Percentiles rank a stretch among this genome's conserved stretches.
phyloP scores from a whole-genome alignment of 768 basidiomycete genomes.

The Boletus huronensis region DNA sequence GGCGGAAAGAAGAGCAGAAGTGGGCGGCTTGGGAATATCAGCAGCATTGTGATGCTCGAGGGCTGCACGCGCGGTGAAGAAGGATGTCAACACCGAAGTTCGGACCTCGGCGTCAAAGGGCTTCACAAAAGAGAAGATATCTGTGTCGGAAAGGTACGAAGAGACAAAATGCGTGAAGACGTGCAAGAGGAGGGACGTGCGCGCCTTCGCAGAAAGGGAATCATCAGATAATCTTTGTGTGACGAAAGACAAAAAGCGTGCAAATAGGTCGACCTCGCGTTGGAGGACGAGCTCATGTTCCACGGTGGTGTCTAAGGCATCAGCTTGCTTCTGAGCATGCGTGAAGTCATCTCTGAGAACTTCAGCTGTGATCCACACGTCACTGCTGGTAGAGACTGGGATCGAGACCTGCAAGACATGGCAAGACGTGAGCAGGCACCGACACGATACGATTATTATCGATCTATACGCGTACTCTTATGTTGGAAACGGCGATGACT shows the following conservation, averaged over 20 bases:
- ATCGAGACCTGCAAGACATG: slow-evolving; percentile 61
- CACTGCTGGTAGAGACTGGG: slow-evolving; percentile 74
- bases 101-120: slow-evolving; percentile 72
- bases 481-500: slow-evolving; percentile 29
- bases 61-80: slow-evolving; percentile 71
- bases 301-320: slow-evolving; percentile 51
- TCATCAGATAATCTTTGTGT: slow-evolving; percentile 59
- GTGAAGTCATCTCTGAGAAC: slow-evolving; percentile 86
- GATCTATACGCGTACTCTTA: slow-evolving; percentile 33
- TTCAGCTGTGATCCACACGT: slow-evolving; percentile 93
- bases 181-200: slow-evolving; percentile 66
- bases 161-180: slow-evolving; percentile 76
- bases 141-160: slow-evolving; percentile 64
- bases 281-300: slow-evolving; percentile 55
- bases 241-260: slow-evolving; percentile 79
- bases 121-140: slow-evolving; percentile 81
- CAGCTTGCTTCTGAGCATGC: slow-evolving; percentile 56
- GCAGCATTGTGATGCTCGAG: slow-evolving; percentile 56
- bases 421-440: slow-evolving; percentile 1
- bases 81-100: slow-evolving; percentile 71
- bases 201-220: slow-evolving; percentile 48
- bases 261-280: slow-evolving; percentile 72
- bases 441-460: slow-evolving; percentile 4
- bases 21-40: slow-evolving; percentile 54
- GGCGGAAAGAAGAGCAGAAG: slow-evolving; percentile 68